phyloP scores from a whole-genome alignment of 495 filamentous ascomycete species.

The Terfezia claveryi region DNA sequence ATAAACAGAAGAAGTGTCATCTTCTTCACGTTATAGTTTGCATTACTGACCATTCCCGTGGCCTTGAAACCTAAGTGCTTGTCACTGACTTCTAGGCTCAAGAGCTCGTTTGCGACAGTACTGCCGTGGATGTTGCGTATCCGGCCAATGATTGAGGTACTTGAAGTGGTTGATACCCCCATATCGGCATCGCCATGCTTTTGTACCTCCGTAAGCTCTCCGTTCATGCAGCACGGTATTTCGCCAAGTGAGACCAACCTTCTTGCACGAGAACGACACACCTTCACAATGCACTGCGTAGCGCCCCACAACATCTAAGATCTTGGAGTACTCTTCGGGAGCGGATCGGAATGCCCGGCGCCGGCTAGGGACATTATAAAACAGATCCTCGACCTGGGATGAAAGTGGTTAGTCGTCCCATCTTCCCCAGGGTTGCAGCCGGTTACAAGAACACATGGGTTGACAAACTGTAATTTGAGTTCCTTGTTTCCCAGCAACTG shows the following conservation, averaged over 20 bases:
- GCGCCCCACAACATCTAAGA: slow-evolving; percentile 79
- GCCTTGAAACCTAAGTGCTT: slow-evolving; percentile 64
- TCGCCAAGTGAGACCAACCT: slow-evolving; percentile 20
- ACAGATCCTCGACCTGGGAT: slow-evolving; percentile 68
- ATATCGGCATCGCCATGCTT: slow-evolving; percentile 59
- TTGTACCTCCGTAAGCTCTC: not conserved
- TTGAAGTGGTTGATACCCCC: slow-evolving; percentile 54
- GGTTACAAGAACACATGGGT: not conserved
- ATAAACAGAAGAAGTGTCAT: slow-evolving; percentile 84
- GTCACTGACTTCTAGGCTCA: slow-evolving; percentile 52
- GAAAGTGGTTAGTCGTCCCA: slow-evolving; percentile 4
- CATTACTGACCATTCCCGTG: slow-evolving; percentile 67
- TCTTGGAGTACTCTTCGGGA: slow-evolving; percentile 94
- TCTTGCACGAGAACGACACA: slow-evolving; percentile 90
- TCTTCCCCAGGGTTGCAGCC: not conserved
- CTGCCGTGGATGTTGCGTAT: slow-evolving; percentile 81
- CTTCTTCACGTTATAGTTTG: slow-evolving; percentile 87
- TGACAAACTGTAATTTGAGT: slow-evolving; percentile 70
- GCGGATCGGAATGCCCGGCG: slow-evolving; percentile 75
- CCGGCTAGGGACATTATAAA: slow-evolving; percentile 84
- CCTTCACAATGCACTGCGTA: slow-evolving; percentile 87
- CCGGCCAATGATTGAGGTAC: slow-evolving; percentile 50
- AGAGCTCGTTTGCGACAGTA: slow-evolving; percentile 69
- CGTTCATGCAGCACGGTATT: not conserved
- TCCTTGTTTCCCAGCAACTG: slow-evolving; percentile 72